These are phyloP conservation scores for Naematelia encephala DNA, from an alignment of 768 basidiomycete genomes.

Conservation along the genomic window DNA sequence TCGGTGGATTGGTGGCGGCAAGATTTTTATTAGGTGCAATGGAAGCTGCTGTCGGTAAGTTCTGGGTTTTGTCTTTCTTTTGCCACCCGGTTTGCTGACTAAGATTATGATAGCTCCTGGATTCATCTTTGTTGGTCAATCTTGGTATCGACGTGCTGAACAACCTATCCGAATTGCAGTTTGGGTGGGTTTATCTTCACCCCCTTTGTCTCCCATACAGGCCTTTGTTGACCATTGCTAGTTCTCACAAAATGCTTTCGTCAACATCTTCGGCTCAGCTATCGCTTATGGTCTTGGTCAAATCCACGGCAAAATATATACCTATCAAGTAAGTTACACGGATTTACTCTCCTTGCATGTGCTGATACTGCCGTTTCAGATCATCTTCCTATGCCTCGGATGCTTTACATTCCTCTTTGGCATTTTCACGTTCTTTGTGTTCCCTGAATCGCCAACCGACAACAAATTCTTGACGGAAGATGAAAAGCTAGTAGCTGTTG, in stretches of 20 bases:
- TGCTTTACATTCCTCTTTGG: not conserved
- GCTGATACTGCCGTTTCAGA: not conserved
- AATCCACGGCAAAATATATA: not conserved
- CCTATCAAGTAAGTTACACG: not conserved
- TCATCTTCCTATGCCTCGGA: not conserved
- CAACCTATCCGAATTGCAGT: slow-evolving; percentile 54
- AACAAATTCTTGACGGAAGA: slow-evolving; percentile 22
- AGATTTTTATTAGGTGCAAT: slow-evolving; percentile 51
- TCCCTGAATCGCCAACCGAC: not conserved
- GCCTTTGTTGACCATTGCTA: not conserved
- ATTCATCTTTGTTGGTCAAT: not conserved
- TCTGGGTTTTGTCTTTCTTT: not conserved
- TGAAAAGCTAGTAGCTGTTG: slow-evolving; percentile 26
- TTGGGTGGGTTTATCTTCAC: slow-evolving; percentile 56
- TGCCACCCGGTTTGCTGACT: not conserved
- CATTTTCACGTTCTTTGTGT: not conserved
- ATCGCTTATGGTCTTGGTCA: slow-evolving; percentile 50
- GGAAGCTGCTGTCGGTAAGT: slow-evolving; percentile 53
- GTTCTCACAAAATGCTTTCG: not conserved
- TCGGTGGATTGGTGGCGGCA: slow-evolving; percentile 26
- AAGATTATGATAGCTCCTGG: not conserved
- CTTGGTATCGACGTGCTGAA: slow-evolving; percentile 56
- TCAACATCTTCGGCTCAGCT: slow-evolving; percentile 51
- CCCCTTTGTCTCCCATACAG: slow-evolving; percentile 53
- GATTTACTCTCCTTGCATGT: no score